phyloP scores from a whole-genome alignment of 108 stramenopile species.

The Cyclotella atomus region DNA sequence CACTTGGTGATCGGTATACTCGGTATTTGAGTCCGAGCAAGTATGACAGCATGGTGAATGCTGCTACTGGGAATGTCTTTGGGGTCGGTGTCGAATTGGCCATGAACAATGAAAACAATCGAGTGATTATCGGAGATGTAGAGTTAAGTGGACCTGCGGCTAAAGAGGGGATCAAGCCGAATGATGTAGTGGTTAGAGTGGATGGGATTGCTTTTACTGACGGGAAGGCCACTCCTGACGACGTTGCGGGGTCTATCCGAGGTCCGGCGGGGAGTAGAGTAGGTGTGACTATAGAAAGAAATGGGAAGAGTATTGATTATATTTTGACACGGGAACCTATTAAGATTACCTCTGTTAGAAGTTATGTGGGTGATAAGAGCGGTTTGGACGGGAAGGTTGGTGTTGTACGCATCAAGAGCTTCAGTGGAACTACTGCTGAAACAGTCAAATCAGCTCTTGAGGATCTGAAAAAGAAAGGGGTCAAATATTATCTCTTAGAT shows the following conservation, averaged over 20 bases:
- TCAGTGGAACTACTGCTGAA: constrained; percentile 85
- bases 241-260: constrained; percentile 76
- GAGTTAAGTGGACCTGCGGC: constrained; percentile 76
- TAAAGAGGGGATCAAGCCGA: constrained; percentile 63
- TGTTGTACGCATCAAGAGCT: constrained; percentile 87
- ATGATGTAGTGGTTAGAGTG: constrained; percentile 79
- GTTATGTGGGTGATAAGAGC: constrained; percentile 59
- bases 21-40: constrained; percentile 90
- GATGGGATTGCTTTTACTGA: constrained; percentile 75
- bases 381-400: constrained; percentile 65
- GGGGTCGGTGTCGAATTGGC: constrained; percentile 89
- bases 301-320: constrained; percentile 79
- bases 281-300: constrained; percentile 69
- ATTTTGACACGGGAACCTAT: constrained; percentile 86
- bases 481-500: constrained; percentile 81
- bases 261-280: constrained; percentile 84
- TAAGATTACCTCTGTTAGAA: constrained; percentile 82
- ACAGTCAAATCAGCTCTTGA: constrained; percentile 73
- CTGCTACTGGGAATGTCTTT: constrained; percentile 80
- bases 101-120: constrained; percentile 7
- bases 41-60: constrained; percentile 90
- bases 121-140: constrained; percentile 74
- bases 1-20: constrained; percentile 94
- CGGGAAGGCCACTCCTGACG: constrained; percentile 72
- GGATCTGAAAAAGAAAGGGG: constrained; percentile 83